Base-by-base conservation (phyloP, 345 rosid genomes). In the Ailanthus altissimus region DNA sequence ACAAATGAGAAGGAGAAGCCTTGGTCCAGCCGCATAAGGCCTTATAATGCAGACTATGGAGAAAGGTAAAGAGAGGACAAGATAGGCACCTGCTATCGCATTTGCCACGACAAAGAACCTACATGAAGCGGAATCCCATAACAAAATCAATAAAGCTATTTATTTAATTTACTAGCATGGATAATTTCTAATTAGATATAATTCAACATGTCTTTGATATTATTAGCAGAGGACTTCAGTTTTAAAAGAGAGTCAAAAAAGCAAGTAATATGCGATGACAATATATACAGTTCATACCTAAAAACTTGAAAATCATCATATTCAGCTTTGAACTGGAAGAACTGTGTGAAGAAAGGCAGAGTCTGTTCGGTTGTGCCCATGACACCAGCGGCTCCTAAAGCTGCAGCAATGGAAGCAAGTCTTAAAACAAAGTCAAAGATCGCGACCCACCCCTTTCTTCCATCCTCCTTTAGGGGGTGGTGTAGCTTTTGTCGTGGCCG, bases 321-420 rank as follows among this genome's bases (percentile, higher is more conserved):
- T 64, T 82, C n/a, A 47, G 90, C 94, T 23, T 85, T 80, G 81
- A 90, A 90, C 82, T 86, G 91, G 70, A 90, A 80, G 88, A 90
- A 89, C 71, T 87, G 94, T 5, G 92, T 90, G 86, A 86, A 84
- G 80, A 89, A 90, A 2, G 94, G 89, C 65, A 90, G 89, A n/a
- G 76, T 80, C 71, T 89, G 57, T 0, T 86, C 81, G 1, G 85
- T 73, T 8, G 84, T 84, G 8, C 77, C 92, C 89, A 87, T 84
- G 16, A 82, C 38, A 5, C 77, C 42, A 36, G 87, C 61, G 6
- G 92, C 90, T 25, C 87, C 88, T 1, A 89, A 40, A 61, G 83
- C 78, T 43, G 90, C 81, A 0, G 67, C 84, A 3, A 79, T 26
- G 5, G 89, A 91, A 13, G 66, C 40, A 1, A 90, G 77, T 76